Percentiles rank a stretch among this genome's conserved stretches.
phyloP scores from a whole-genome alignment of 2,329 filamentous ascomycete genomes.

The Monilinia laxa region DNA sequence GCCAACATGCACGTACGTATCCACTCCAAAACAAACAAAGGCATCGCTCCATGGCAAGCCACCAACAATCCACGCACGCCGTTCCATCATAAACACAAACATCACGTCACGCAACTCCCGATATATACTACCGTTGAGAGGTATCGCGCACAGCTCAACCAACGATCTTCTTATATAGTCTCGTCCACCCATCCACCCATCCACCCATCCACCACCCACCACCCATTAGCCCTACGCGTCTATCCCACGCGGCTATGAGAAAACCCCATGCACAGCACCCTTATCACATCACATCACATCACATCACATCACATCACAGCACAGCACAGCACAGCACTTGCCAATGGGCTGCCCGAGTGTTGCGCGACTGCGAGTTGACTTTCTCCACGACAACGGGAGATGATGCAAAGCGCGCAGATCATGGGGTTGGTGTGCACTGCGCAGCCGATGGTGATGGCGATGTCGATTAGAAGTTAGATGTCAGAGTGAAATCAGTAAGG shows the following conservation, averaged over 20 bases:
- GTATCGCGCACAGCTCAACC: constrained; percentile 19
- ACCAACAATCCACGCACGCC: neutral
- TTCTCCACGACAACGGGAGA: constrained; percentile 2
- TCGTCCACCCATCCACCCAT: neutral
- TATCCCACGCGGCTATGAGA: neutral
- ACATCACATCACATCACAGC: neutral
- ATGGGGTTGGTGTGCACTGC: neutral
- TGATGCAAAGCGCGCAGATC: neutral
- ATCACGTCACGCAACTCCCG: neutral
- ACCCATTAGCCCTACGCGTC: neutral
- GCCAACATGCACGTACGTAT: neutral
- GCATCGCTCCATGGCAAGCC: neutral
- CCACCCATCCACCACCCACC: neutral
- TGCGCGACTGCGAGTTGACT: neutral
- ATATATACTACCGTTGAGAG: neutral
- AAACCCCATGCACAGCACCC: neutral
- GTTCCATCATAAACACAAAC: neutral
- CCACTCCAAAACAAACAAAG: neutral
- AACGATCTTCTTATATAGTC: neutral
- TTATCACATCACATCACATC: neutral
- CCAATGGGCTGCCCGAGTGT: neutral
- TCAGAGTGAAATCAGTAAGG: neutral
- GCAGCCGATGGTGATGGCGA: neutral
- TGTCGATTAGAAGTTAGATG: neutral
- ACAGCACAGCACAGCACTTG: constrained; percentile 5